A percentile compares a stretch with the other conserved stretches of the same genome.
These are phyloP conservation scores for Hypoxylon sp. DNA, from an alignment of 2,329 filamentous ascomycete species.

Conservation along the genomic window DNA sequence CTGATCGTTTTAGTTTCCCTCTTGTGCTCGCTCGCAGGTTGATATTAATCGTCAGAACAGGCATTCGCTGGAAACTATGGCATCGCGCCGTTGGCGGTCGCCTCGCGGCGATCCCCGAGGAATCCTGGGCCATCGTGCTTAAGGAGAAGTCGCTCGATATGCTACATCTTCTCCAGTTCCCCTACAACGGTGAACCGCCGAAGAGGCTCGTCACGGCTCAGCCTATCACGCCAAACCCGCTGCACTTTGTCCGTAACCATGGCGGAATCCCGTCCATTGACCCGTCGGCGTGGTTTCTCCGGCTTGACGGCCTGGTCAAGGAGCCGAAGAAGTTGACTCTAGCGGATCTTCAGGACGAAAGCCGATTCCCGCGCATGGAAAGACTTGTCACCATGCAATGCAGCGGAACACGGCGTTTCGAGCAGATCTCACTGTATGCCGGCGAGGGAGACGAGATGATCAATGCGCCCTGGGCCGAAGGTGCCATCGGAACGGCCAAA, in stretches of 20 bases:
- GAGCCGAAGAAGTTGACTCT: constrained; percentile 64
- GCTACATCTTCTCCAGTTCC: constrained; percentile 68
- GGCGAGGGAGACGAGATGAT: constrained; percentile 71
- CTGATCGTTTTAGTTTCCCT: background rate
- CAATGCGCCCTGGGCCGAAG: constrained; percentile 67
- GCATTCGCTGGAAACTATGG: constrained; percentile 62
- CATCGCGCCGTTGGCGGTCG: constrained; percentile 61
- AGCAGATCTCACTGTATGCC: constrained; percentile 71
- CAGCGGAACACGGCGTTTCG: constrained; percentile 71
- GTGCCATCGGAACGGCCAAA: constrained; percentile 70
- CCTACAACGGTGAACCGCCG: constrained; percentile 70
- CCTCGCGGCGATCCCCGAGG: constrained; percentile 59
- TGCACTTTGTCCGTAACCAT: constrained; percentile 74
- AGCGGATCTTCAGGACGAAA: constrained; percentile 67
- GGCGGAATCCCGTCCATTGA: constrained; percentile 74
- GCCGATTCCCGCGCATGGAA: constrained; percentile 64
- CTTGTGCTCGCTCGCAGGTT: background rate
- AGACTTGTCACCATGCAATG: constrained; percentile 71
- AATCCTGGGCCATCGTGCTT: constrained; percentile 64
- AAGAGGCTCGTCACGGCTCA: constrained; percentile 63
- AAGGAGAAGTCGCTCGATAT: constrained; percentile 67
- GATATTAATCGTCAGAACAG: constrained; percentile 8
- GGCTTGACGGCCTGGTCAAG: constrained; percentile 67
- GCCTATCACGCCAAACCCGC: constrained; percentile 64
- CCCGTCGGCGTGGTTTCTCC: constrained; percentile 59